phyloP scores from a whole-genome alignment of 2,329 filamentous ascomycete species.

The Exophiala phaeomuriformis region DNA sequence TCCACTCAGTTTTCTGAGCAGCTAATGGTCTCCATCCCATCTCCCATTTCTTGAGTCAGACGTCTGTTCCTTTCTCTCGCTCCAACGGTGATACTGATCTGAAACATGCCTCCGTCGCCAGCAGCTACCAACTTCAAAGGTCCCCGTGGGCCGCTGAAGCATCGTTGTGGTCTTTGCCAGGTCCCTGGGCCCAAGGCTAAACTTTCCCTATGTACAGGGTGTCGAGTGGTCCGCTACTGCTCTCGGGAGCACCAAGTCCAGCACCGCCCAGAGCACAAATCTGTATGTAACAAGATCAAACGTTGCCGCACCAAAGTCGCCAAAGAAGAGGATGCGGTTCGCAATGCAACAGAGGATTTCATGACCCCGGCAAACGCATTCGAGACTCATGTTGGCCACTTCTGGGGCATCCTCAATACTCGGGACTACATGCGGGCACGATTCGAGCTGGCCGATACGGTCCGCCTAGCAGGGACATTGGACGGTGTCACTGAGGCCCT shows the following conservation, averaged over 20 bases:
- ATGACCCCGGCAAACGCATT: conserved; percentile 34
- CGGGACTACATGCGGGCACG: conserved; percentile 42
- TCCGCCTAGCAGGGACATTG: conserved; percentile 32
- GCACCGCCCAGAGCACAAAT: conserved; percentile 37
- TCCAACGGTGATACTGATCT: too few species aligned
- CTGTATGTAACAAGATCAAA: conserved; percentile 36
- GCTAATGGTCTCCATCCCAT: too few species aligned
- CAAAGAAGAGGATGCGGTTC: conserved; percentile 36
- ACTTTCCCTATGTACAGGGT: conserved; percentile 38
- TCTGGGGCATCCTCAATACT: conserved; percentile 40
- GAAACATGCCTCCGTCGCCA: too few species aligned
- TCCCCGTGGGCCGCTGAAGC: conserved; percentile 7
- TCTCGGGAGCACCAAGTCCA: conserved; percentile 38
- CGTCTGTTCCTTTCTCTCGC: too few species aligned
- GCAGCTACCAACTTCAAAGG: neutral
- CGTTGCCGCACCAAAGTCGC: conserved; percentile 29
- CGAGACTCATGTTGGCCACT: conserved; percentile 35
- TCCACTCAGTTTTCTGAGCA: too few species aligned
- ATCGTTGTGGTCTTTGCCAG: conserved; percentile 28
- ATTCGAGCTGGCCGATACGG: conserved; percentile 30
- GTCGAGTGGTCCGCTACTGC: conserved; percentile 43
- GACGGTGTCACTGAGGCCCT: conserved; percentile 36
- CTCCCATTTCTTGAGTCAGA: too few species aligned
- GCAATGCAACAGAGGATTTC: conserved; percentile 28
- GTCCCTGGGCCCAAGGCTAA: conserved; percentile 20